phyloP scores from a whole-genome alignment of 805 yeast genomes.

The Ogataea degrootiae region DNA sequence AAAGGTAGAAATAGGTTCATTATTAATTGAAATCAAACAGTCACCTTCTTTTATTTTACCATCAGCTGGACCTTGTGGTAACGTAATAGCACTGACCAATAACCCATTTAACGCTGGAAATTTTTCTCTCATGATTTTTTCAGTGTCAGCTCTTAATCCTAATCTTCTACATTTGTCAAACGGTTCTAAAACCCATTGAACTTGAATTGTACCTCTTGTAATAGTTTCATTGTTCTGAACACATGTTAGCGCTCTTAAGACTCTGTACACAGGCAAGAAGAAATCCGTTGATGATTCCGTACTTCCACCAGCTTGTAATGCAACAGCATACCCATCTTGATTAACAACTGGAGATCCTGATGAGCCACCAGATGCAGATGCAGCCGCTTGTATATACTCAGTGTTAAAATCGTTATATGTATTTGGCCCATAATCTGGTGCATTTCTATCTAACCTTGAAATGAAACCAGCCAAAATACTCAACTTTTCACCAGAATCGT shows the following conservation, averaged over 20 bases:
- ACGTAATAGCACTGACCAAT: conserved; percentile 73
- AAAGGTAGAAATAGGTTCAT: conserved; percentile 58
- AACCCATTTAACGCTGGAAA: conserved; percentile 78
- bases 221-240: conserved; percentile 55
- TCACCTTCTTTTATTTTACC: conserved; percentile 78
- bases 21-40: conserved; percentile 69
- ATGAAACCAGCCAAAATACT: conserved; percentile 86
- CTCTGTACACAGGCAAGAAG: conserved; percentile 81
- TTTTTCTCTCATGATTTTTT: conserved; percentile 56
- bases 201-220: conserved; percentile 89
- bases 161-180: conserved; percentile 86
- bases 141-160: conserved; percentile 75
- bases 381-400: conserved; percentile 93
- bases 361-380: conserved; percentile 93
- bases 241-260: conserved; percentile 73
- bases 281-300: conserved; percentile 91
- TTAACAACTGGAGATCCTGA: conserved; percentile 96
- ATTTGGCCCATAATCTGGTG: conserved; percentile 87
- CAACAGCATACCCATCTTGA: conserved; percentile 81
- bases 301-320: conserved; percentile 92
- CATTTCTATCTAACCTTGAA: conserved; percentile 82
- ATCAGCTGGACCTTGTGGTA: conserved; percentile 85
- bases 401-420: conserved; percentile 92
- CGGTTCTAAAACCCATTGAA: conserved; percentile 82
- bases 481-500: conserved; percentile 92